A percentile compares a stretch with the other conserved stretches of the same genome.
Conservation (phyloP, 257 asterid genomes). For the Solanum raphanifolium region DNA sequence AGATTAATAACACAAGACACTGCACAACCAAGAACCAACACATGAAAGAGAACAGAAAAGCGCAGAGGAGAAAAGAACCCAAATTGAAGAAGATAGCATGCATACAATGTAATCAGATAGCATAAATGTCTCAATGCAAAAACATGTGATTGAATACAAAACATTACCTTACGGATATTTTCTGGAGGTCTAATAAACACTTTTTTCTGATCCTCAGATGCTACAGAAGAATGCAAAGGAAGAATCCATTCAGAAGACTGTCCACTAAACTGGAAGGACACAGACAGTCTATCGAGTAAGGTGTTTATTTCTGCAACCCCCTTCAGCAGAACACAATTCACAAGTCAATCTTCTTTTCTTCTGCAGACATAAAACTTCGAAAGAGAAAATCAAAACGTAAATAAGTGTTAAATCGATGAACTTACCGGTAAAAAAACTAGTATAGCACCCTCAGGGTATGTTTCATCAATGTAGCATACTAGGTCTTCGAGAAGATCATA, state of each 20-base stretch:
- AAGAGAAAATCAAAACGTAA: background rate
- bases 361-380: background rate
- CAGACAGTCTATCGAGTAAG: conserved; percentile 69
- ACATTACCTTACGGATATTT: conserved; percentile 74
- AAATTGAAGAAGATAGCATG: background rate
- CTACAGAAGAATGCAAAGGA: conserved; percentile 89
- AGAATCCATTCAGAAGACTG: conserved; percentile 85
- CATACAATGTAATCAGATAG: background rate
- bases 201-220: conserved; percentile 87
- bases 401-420: background rate
- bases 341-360: background rate
- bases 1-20: background rate
- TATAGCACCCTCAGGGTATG: conserved; percentile 73
- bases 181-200: conserved; percentile 82
- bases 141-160: background rate
- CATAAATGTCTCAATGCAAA: background rate
- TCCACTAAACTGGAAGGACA: conserved; percentile 73
- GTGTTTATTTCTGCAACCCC: conserved; percentile 87
- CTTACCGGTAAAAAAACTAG: conserved; percentile 86
- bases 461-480: conserved; percentile 76
- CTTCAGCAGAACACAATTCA: conserved; percentile 28
- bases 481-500: conserved; percentile 97
- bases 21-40: background rate
- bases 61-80: background rate
- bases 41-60: background rate